phyloP scores from a whole-genome alignment of 164 flowering plant species.

The Vitis amurensis region DNA sequence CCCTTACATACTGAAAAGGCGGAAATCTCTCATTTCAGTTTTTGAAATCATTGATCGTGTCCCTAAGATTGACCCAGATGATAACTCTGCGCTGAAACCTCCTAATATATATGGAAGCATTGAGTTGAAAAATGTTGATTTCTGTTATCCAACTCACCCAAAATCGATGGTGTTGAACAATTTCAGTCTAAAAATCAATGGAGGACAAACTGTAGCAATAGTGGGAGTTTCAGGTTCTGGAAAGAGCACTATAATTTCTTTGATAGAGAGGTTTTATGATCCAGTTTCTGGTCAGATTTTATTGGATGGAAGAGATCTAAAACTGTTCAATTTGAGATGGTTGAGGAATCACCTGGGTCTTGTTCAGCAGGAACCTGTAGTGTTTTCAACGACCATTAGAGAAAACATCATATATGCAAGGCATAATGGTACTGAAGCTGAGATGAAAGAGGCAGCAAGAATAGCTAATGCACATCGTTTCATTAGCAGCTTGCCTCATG shows the following conservation, averaged over 20 bases:
- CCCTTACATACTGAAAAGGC: slow-evolving; percentile 92
- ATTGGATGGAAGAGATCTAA: slow-evolving; percentile 86
- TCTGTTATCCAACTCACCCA: slow-evolving; percentile 90
- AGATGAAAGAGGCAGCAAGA: slow-evolving; percentile 97
- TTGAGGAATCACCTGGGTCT: slow-evolving; percentile 91
- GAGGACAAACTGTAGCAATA: slow-evolving; percentile 96
- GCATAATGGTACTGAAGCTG: slow-evolving; percentile 94
- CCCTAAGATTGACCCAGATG: slow-evolving; percentile 92
- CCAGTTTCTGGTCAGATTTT: slow-evolving; percentile 88
- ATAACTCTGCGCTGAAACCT: slow-evolving; percentile 76
- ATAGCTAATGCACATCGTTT: slow-evolving; percentile 98
- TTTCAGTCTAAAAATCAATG: slow-evolving; percentile 84
- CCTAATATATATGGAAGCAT: slow-evolving; percentile 91
- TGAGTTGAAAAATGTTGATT: slow-evolving; percentile 85
- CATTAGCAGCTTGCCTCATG: slow-evolving; percentile 94
- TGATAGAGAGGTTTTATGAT: slow-evolving; percentile 88
- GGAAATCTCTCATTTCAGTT: slow-evolving; percentile 80
- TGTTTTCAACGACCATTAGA: slow-evolving; percentile 90
- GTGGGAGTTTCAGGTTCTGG: slow-evolving; percentile 99
- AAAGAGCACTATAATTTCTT: slow-evolving; percentile 87
- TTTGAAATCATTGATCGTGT: slow-evolving; percentile 91
- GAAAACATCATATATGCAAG: slow-evolving; percentile 96
- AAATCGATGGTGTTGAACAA: slow-evolving; percentile 81
- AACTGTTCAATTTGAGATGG: slow-evolving; percentile 82
- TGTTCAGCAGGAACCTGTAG: slow-evolving; percentile 94